phyloP scores from a whole-genome alignment of 352 stramenopile genomes.

The Phytophthora cactorum region DNA sequence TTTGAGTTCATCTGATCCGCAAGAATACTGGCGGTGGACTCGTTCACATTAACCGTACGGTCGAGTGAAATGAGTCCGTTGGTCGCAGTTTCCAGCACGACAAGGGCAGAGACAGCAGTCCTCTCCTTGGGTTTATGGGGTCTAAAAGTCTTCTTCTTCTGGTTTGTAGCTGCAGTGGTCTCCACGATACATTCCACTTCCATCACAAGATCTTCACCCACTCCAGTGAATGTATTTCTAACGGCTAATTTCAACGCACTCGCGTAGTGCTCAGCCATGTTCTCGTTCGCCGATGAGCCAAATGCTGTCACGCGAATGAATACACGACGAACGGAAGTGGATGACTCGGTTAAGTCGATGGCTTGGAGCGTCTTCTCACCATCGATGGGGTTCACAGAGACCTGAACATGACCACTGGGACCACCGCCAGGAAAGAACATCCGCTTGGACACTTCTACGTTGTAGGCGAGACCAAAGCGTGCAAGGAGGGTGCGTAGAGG shows the following conservation, averaged over 20 bases:
- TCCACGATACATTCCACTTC: constrained; percentile 47
- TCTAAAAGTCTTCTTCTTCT: constrained; percentile 23
- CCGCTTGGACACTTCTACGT: constrained; percentile 44
- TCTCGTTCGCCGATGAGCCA: constrained; percentile 41
- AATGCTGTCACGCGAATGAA: constrained; percentile 55
- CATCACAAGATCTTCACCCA: constrained; percentile 3
- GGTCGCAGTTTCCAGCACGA: constrained; percentile 46
- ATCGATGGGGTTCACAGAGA: constrained; percentile 34
- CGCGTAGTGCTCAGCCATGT: constrained; percentile 45
- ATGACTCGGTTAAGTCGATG: constrained; percentile 50
- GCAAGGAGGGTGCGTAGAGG: constrained; percentile 45
- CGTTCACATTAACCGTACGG: constrained; percentile 34
- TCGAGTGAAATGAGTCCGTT: constrained; percentile 55
- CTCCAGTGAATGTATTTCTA: constrained; percentile 18
- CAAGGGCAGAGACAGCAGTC: constrained; percentile 45
- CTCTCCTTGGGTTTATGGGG: constrained; percentile 30
- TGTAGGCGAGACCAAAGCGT: constrained; percentile 48
- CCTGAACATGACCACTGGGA: constrained; percentile 39
- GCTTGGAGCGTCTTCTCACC: constrained; percentile 26
- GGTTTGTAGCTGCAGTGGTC: constrained; percentile 5
- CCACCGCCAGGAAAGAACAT: constrained; percentile 60
- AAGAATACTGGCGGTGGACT: constrained; percentile 37
- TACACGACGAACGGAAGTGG: constrained; percentile 35
- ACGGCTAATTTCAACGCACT: constrained; percentile 39
- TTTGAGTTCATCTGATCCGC: constrained; percentile 44